phyloP scores from a whole-genome alignment of 331 rosid species.

The Pyracantha coccinea region DNA sequence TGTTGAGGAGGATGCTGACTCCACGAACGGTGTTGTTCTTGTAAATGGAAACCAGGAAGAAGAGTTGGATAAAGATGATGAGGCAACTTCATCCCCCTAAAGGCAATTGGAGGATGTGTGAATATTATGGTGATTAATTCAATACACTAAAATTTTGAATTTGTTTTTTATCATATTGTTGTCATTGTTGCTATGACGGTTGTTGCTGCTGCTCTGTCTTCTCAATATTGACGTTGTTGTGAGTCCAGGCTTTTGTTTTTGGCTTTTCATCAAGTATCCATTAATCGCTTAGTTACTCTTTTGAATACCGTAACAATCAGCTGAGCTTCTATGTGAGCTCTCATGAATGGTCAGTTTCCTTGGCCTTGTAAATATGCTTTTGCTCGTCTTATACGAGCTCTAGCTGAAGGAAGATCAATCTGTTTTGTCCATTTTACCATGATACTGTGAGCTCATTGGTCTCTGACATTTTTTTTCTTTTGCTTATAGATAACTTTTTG shows the following conservation, averaged over 20 bases:
- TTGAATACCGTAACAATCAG: not conserved
- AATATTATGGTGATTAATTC: not conserved
- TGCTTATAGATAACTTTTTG: not conserved
- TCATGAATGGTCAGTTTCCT: not conserved
- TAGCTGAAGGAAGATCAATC: not conserved
- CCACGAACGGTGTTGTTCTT: constrained; percentile 17
- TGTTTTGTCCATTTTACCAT: not conserved
- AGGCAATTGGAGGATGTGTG: not conserved
- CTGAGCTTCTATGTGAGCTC: not conserved
- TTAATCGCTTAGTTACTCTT: not conserved
- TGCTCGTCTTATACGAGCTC: not conserved
- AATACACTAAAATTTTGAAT: too few species aligned
- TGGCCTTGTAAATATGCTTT: not conserved
- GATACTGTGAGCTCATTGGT: too few species aligned
- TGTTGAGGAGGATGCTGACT: constrained; percentile 22
- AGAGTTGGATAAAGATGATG: not conserved
- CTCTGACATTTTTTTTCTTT: not conserved
- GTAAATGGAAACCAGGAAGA: constrained; percentile 20
- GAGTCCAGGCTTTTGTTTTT: not conserved
- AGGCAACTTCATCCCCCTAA: too few species aligned
- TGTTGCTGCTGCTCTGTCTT: not conserved
- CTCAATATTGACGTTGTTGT: not conserved
- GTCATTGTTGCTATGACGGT: not conserved
- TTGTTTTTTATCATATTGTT: not conserved
- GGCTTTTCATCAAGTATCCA: not conserved